Evolutionary conservation across 441 rosid genomes (phyloP).

Genomic region (Populus tomentosa): DNA sequence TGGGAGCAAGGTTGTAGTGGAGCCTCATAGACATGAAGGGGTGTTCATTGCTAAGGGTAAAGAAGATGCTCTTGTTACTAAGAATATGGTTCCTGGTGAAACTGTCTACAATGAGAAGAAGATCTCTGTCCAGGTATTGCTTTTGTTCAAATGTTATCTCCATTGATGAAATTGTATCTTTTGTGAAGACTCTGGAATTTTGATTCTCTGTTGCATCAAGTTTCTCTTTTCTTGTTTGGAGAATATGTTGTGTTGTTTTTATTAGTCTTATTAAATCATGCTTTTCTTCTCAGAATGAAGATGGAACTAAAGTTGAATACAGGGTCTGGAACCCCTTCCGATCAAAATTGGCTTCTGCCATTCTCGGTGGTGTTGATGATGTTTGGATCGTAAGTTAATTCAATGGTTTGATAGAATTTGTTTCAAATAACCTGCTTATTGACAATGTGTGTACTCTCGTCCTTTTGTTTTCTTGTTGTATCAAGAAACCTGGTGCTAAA

Average conservation of each 20-base stretch:
- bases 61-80: conserved; percentile 95
- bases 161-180: not conserved
- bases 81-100: conserved; percentile 89
- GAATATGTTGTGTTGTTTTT: not conserved
- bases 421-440: too few species aligned
- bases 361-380: too few species aligned
- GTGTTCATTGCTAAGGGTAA: conserved; percentile 90
- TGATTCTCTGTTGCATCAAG: not conserved
- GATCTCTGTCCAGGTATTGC: conserved; percentile 62
- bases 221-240: not conserved
- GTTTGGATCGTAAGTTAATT: too few species aligned
- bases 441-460: not conserved
- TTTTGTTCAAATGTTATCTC: not conserved
- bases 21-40: conserved; percentile 91
- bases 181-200: not conserved
- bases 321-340: too few species aligned
- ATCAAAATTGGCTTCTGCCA: too few species aligned
- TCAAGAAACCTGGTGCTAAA: conserved; percentile 68
- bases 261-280: not conserved
- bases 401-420: too few species aligned
- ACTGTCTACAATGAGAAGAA: conserved; percentile 96
- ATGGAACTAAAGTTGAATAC: too few species aligned
- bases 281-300: too few species aligned
- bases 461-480: not conserved
- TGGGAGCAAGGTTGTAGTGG: conserved; percentile 81